phyloP scores from a whole-genome alignment of 495 filamentous ascomycete genomes.

The Penicillium samsonianum region DNA sequence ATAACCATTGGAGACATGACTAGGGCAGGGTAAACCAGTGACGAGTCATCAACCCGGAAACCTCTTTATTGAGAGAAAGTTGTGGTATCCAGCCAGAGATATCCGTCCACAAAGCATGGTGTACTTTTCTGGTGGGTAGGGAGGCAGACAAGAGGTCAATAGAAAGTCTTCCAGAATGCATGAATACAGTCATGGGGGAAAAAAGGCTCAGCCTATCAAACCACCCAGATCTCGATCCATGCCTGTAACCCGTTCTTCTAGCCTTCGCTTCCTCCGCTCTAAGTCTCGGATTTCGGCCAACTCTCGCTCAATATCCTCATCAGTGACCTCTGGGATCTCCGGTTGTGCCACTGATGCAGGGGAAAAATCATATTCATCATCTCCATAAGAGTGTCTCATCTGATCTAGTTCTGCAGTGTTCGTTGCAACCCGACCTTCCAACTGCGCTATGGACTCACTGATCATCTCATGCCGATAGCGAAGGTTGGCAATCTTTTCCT shows the following conservation, averaged over 20 bases:
- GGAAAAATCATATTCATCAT: constrained; percentile 37
- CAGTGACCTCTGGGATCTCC: constrained; percentile 57
- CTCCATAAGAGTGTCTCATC: constrained; percentile 61
- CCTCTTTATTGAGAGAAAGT: background rate
- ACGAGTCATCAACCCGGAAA: background rate
- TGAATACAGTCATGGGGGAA: background rate
- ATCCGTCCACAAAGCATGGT: background rate
- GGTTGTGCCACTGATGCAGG: constrained; percentile 44
- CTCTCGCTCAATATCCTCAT: constrained; percentile 73
- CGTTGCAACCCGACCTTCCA: constrained; percentile 76
- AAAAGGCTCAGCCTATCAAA: constrained; percentile 48
- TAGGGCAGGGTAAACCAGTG: background rate
- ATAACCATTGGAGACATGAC: background rate
- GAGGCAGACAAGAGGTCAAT: background rate
- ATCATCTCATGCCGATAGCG: constrained; percentile 72
- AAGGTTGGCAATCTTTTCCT: constrained; percentile 71
- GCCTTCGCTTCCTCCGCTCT: constrained; percentile 69
- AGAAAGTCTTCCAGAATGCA: background rate
- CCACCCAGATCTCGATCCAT: constrained; percentile 79
- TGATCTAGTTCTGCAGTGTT: constrained; percentile 73
- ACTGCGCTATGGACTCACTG: constrained; percentile 69
- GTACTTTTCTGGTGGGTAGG: background rate
- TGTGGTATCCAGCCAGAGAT: background rate
- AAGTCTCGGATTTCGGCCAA: constrained; percentile 77
- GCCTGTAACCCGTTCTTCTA: constrained; percentile 73